These are phyloP conservation scores for Trichothecium roseum DNA, from an alignment of 2,329 filamentous ascomycete species.

Conservation along the genomic window DNA sequence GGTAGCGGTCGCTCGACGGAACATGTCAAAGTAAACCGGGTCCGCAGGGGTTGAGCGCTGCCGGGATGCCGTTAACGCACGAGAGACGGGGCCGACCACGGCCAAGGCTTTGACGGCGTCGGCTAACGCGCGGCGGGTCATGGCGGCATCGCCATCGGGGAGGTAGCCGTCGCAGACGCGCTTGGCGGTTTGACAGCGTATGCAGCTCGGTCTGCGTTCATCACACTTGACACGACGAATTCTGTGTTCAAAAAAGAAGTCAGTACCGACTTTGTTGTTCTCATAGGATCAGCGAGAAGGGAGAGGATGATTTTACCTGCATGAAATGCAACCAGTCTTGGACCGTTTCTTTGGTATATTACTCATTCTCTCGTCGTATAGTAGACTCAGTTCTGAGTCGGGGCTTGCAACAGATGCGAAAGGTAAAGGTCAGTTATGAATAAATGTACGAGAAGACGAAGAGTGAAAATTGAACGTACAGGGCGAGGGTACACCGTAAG, in stretches of 20 bases:
- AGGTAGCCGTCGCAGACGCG: constrained; percentile 24
- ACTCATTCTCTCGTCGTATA: no score
- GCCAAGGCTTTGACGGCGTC: constrained; percentile 15
- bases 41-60: constrained; percentile 7
- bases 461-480: no score
- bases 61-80: constrained; percentile 9
- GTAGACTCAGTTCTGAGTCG: no score
- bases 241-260: constrained; percentile 7
- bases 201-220: constrained; percentile 17
- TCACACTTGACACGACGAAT: constrained; percentile 26
- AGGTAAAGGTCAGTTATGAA: no score
- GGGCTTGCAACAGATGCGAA: no score
- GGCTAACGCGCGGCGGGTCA: constrained; percentile 20
- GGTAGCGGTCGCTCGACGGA: constrained; percentile 18
- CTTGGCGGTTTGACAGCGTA: constrained; percentile 11
- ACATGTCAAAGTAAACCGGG: constrained; percentile 20
- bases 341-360: neutral
- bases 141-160: constrained; percentile 8
- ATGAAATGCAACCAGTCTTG: no score
- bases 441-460: no score
- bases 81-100: constrained; percentile 17
- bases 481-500: no score
- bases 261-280: no score
- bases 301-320: no score
- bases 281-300: no score